Evolutionary conservation across 2,329 filamentous ascomycete species (phyloP).

Genomic region (Pseudocercospora eumusae): DNA sequence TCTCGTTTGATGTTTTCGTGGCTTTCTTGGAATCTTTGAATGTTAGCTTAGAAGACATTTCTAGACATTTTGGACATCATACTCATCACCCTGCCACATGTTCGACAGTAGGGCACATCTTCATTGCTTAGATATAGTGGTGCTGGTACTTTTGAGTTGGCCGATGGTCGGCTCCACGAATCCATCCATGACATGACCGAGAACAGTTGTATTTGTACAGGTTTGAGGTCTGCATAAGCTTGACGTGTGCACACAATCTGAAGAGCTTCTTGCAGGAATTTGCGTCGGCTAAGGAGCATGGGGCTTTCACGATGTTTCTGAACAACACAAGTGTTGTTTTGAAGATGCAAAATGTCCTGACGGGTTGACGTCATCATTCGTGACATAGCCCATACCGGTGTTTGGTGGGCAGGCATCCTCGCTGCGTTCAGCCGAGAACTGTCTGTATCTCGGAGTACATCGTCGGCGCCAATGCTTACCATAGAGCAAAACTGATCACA

Average conservation of each 20-base stretch:
- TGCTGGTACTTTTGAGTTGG: conserved; percentile 31
- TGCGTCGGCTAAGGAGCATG: background rate
- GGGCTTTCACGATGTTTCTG: background rate
- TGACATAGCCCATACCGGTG: background rate
- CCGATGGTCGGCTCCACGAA: conserved; percentile 39
- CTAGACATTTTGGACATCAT: conserved; percentile 20
- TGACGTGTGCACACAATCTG: background rate
- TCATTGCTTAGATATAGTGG: conserved; percentile 55
- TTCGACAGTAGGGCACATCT: conserved; percentile 57
- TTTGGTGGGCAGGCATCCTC: background rate
- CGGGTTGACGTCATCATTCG: background rate
- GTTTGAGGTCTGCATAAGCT: background rate
- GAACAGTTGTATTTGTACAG: conserved; percentile 2
- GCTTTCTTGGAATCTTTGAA: conserved; percentile 25
- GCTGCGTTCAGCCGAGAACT: background rate
- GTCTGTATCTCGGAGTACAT: background rate
- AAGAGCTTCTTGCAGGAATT: background rate
- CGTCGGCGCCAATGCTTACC: background rate
- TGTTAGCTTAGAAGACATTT: background rate
- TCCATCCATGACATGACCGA: conserved; percentile 53
- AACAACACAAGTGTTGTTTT: background rate
- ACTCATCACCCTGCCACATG: conserved; percentile 59
- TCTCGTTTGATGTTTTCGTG: conserved; percentile 37
- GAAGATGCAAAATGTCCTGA: background rate
- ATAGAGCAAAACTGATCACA: conserved; percentile 34